Evolutionary conservation across 345 rosid genomes (phyloP), one percentile per base, ranked within the genome.

Genomic region (Turnera subulata): DNA sequence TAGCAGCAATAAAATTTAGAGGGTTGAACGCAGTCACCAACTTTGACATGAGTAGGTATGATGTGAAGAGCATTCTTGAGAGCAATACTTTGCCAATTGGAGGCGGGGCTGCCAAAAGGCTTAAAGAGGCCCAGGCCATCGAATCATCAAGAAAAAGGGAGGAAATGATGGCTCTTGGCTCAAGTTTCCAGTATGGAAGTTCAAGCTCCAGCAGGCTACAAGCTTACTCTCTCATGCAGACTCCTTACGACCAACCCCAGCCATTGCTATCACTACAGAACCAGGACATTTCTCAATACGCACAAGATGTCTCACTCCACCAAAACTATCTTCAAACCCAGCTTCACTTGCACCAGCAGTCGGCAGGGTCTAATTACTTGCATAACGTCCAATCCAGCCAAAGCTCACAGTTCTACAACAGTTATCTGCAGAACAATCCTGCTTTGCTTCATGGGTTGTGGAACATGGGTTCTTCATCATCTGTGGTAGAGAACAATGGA

Each of bases 101-200:
- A 16, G 99, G 99, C 18, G 99, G 97, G 5, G 99, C 97, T 0
- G 99, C 97, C 8, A 93, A 93, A 58, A 58, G 97, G 12, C 81
- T 93, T 10, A 93, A 93, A 69, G 99, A 93, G 65, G 99, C 99
- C n/a, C 99, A 90, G 46, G 99, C 97, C 7, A 58, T 93, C 3
- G 99, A 93, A 73, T 76, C 90, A 0, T 84, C 95, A 2, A 69
- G 89, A 62, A 85, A 86, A 67, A 78, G 92, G 0, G 96, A 93
- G 45, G 96, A 93, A 74, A 82, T 90, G 85, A 76, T 89, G 4
- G 92, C 92, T 10, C 84, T 89, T 2, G 85, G 86, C 12, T 84
- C 99, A 56, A 64, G 56, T 54, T 80, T 81, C 42, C 91, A 76
- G 10, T 86, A 86, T 7, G 91, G 91, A 50, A 44, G 32, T 11